Evolutionary conservation across 2,329 filamentous ascomycete species (phyloP).

Genomic region (Fusarium torulosum): DNA sequence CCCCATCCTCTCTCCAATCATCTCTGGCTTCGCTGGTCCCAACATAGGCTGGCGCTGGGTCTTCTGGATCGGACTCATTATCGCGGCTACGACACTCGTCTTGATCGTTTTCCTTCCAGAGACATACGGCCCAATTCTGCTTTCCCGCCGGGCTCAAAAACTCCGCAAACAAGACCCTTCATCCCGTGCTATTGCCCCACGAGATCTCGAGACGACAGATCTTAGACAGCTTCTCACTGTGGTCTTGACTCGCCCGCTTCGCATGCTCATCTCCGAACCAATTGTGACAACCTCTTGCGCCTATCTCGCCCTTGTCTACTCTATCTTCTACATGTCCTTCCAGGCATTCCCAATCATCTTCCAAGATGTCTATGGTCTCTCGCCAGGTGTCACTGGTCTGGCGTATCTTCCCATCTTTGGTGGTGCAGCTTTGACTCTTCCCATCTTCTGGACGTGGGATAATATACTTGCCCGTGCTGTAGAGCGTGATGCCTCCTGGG

Average conservation of each 20-base stretch:
- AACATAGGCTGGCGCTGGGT: slow-evolving; percentile 76
- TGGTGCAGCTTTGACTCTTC: slow-evolving; percentile 70
- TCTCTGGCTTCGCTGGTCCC: slow-evolving; percentile 71
- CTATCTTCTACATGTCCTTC: slow-evolving; percentile 78
- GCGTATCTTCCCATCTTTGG: slow-evolving; percentile 76
- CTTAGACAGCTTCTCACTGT: slow-evolving; percentile 71
- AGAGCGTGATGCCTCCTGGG: slow-evolving; percentile 66
- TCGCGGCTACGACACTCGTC: slow-evolving; percentile 72
- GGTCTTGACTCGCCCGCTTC: slow-evolving; percentile 77
- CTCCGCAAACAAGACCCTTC: slow-evolving; percentile 68
- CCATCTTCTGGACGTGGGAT: slow-evolving; percentile 76
- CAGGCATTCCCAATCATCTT: slow-evolving; percentile 81
- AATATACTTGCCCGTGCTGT: slow-evolving; percentile 66
- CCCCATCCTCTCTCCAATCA: slow-evolving; percentile 74
- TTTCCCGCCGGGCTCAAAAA: slow-evolving; percentile 67
- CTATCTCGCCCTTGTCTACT: slow-evolving; percentile 79
- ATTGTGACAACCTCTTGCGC: slow-evolving; percentile 78
- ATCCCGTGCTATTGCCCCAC: slow-evolving; percentile 66
- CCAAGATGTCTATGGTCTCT: slow-evolving; percentile 70
- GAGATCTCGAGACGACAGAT: slow-evolving; percentile 72
- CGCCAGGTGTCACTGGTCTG: slow-evolving; percentile 73
- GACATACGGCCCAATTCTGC: slow-evolving; percentile 70
- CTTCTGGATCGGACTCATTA: slow-evolving; percentile 77
- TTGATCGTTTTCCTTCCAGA: slow-evolving; percentile 74
- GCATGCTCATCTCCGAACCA: slow-evolving; percentile 79